Conservation (phyloP, 495 filamentous ascomycete species). For the Oleoguttula mirabilis region DNA sequence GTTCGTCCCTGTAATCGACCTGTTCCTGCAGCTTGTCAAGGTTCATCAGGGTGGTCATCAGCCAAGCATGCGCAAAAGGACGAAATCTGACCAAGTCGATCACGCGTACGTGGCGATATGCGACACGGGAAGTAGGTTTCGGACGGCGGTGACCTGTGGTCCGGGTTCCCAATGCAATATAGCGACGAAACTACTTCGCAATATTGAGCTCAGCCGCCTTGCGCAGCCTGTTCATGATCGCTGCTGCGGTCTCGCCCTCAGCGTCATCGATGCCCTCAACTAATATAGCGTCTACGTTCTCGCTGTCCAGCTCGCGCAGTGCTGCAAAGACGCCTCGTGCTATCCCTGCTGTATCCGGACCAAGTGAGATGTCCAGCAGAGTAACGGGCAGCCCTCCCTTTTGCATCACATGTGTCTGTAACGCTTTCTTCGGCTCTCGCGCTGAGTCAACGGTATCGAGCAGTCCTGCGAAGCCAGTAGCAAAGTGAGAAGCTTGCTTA, state of each 20-base stretch:
- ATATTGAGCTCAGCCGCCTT: constrained; percentile 61
- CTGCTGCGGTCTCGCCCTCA: constrained; percentile 71
- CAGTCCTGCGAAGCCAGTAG: constrained; percentile 5
- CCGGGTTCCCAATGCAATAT: too few species aligned
- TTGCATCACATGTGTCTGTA: background rate
- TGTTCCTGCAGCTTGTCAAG: too few species aligned
- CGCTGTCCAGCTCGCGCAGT: constrained; percentile 69
- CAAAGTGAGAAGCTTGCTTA: background rate
- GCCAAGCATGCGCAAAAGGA: too few species aligned
- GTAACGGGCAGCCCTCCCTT: background rate
- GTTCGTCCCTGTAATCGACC: too few species aligned
- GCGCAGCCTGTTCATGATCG: constrained; percentile 88
- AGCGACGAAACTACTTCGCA: too few species aligned
- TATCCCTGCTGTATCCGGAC: constrained; percentile 54
- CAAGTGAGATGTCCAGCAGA: constrained; percentile 49
- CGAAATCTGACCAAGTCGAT: too few species aligned
- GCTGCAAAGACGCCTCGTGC: constrained; percentile 80
- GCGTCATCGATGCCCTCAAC: constrained; percentile 76
- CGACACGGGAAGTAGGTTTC: too few species aligned
- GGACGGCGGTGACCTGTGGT: too few species aligned
- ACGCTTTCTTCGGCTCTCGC: background rate
- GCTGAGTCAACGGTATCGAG: background rate
- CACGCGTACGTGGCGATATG: too few species aligned
- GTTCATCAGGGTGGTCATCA: too few species aligned
- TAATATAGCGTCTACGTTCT: constrained; percentile 70